phyloP scores from a whole-genome alignment of 768 basidiomycete species.

The Trichaptum fuscoviolaceum region DNA sequence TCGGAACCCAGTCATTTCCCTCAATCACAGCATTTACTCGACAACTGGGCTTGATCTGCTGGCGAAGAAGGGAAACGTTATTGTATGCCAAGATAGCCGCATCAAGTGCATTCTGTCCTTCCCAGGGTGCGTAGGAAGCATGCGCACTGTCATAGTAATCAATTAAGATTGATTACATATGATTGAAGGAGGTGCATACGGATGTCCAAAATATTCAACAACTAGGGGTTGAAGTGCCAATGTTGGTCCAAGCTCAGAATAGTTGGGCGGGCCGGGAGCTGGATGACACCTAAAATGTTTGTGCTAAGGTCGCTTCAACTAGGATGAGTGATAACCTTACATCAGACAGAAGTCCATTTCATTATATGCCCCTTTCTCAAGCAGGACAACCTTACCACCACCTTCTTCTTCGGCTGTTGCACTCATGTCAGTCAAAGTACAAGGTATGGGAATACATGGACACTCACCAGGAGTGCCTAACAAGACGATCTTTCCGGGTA shows the following conservation, averaged over 20 bases:
- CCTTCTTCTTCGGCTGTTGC: slow-evolving; percentile 67
- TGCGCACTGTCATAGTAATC: slow-evolving; percentile 48
- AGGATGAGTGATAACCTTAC: slow-evolving; percentile 29
- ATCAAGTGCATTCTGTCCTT: slow-evolving; percentile 78
- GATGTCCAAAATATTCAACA: slow-evolving; percentile 69
- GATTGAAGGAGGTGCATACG: slow-evolving; percentile 35
- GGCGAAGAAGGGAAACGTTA: slow-evolving; percentile 72
- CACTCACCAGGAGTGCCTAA: slow-evolving; percentile 71
- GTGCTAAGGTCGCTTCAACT: not conserved
- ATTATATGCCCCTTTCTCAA: slow-evolving; percentile 67
- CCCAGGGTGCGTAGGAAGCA: slow-evolving; percentile 78
- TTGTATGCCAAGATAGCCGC: slow-evolving; percentile 85
- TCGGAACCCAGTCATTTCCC: slow-evolving; percentile 71
- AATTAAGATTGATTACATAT: not conserved
- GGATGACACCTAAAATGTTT: slow-evolving; percentile 63
- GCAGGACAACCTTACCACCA: slow-evolving; percentile 63
- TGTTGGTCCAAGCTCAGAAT: slow-evolving; percentile 57
- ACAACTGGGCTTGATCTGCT: slow-evolving; percentile 73
- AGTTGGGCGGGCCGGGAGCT: slow-evolving; percentile 67
- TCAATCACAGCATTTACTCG: slow-evolving; percentile 78
- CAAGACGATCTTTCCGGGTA: slow-evolving; percentile 63
- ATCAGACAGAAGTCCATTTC: slow-evolving; percentile 77
- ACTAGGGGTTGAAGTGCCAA: slow-evolving; percentile 56
- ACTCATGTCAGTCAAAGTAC: not conserved
- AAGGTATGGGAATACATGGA: not conserved